Conservation (phyloP, 352 stramenopile species). For the Globisporangium viniferum region DNA sequence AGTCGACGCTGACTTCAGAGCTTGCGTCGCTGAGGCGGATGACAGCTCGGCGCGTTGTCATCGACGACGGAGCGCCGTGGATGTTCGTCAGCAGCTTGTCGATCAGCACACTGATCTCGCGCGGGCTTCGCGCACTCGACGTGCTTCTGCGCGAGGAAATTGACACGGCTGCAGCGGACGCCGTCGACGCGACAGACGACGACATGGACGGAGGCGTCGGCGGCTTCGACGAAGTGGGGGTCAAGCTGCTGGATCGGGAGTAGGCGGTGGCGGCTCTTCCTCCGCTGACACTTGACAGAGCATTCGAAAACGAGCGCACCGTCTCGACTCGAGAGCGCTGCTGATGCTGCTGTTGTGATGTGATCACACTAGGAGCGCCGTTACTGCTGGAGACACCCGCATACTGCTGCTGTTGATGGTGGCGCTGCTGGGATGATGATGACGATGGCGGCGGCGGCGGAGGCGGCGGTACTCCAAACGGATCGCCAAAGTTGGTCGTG, state of each 20-base stretch:
- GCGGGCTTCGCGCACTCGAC: slow-evolving; percentile 25
- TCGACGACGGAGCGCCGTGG: slow-evolving; percentile 48
- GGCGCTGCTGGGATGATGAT: not conserved
- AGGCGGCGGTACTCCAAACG: slow-evolving; percentile 11
- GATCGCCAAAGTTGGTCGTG: slow-evolving; percentile 6
- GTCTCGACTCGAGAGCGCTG: slow-evolving; percentile 7
- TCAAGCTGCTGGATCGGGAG: slow-evolving; percentile 1
- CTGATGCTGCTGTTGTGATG: not conserved
- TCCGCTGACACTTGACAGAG: not conserved
- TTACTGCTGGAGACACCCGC: not conserved
- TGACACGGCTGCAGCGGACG: slow-evolving; percentile 27
- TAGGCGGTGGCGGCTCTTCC: not conserved
- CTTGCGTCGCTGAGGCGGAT: slow-evolving; percentile 52
- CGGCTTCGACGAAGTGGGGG: slow-evolving; percentile 11
- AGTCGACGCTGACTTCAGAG: slow-evolving; percentile 24
- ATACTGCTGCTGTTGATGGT: slow-evolving; percentile 4
- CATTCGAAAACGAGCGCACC: slow-evolving; percentile 8
- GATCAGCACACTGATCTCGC: slow-evolving; percentile 51
- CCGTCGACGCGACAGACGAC: slow-evolving; percentile 15
- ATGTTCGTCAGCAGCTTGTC: slow-evolving; percentile 52
- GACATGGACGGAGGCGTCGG: slow-evolving; percentile 10
- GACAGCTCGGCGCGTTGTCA: slow-evolving; percentile 55
- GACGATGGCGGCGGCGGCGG: slow-evolving; percentile 6
- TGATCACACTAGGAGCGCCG: not conserved
- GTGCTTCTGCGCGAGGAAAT: slow-evolving; percentile 28